Conservation (phyloP, 2,329 filamentous ascomycete species). For the Paecilomyces variotii region DNA sequence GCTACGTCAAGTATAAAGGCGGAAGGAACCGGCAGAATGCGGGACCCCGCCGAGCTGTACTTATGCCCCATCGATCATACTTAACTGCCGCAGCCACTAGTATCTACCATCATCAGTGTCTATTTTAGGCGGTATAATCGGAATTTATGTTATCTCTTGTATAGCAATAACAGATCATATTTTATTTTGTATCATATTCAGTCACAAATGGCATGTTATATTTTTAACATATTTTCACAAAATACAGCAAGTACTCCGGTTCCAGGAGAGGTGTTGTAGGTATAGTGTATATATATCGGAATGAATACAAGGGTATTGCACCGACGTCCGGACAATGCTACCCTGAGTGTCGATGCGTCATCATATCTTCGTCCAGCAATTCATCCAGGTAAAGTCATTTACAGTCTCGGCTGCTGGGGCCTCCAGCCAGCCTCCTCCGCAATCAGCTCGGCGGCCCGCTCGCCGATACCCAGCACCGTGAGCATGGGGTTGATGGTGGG, state of each 20-base stretch:
- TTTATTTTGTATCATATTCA: neutral
- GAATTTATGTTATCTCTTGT: neutral
- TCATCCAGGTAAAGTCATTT: constrained; percentile 12
- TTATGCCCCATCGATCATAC: neutral
- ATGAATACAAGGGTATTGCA: neutral
- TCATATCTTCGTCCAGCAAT: neutral
- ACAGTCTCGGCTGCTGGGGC: constrained; percentile 48
- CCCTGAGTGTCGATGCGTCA: neutral
- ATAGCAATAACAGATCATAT: neutral
- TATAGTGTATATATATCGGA: neutral
- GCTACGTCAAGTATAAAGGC: no score
- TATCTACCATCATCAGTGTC: neutral
- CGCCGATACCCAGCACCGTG: constrained; percentile 75
- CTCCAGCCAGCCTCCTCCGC: constrained; percentile 63
- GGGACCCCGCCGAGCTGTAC: no score
- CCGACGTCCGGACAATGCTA: neutral
- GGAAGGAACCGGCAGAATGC: no score
- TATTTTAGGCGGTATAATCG: neutral
- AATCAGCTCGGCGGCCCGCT: constrained; percentile 78
- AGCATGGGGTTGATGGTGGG: constrained; percentile 84
- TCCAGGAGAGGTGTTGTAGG: neutral
- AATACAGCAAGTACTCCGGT: neutral
- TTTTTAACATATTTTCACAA: constrained; percentile 1
- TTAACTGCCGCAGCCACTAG: neutral
- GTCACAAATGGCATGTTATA: neutral